These are phyloP conservation scores for Ascobolus immersus DNA, from an alignment of 495 filamentous ascomycete species.

Conservation along the genomic window DNA sequence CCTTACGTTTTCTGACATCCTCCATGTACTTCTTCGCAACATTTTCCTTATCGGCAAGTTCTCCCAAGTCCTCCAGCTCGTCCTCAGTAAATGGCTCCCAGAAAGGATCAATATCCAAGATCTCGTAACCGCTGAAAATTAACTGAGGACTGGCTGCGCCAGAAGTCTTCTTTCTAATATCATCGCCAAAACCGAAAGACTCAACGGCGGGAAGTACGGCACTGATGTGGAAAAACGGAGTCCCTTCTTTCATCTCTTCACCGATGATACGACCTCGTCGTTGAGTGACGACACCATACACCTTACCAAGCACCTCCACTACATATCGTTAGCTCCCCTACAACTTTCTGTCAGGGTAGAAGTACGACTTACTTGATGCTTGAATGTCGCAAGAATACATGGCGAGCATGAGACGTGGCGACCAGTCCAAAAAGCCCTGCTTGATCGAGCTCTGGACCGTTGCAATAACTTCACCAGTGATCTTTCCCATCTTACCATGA, in stretches of 20 bases:
- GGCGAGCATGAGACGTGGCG: slow-evolving; percentile 72
- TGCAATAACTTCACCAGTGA: slow-evolving; percentile 78
- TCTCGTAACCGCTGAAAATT: slow-evolving; percentile 75
- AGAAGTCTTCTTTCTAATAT: slow-evolving; percentile 81
- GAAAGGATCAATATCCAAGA: slow-evolving; percentile 80
- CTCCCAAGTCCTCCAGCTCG: slow-evolving; percentile 84
- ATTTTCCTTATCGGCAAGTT: slow-evolving; percentile 79
- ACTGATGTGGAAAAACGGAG: slow-evolving; percentile 81
- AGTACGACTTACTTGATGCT: slow-evolving; percentile 43
- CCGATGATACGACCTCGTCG: slow-evolving; percentile 72
- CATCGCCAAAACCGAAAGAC: slow-evolving; percentile 83
- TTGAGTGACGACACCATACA: slow-evolving; percentile 78
- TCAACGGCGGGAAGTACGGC: slow-evolving; percentile 73
- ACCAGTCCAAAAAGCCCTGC: slow-evolving; percentile 84
- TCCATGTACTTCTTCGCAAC: slow-evolving; percentile 94
- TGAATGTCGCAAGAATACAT: slow-evolving; percentile 98
- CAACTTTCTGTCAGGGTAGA: slow-evolving; percentile 1
- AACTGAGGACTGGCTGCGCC: slow-evolving; percentile 69
- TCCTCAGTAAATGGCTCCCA: slow-evolving; percentile 95
- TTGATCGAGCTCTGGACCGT: slow-evolving; percentile 63
- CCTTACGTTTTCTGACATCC: slow-evolving; percentile 57
- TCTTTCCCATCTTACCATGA: slow-evolving; percentile 44
- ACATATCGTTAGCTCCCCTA: too few species aligned
- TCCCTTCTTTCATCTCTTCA: slow-evolving; percentile 81
- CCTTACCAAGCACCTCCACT: slow-evolving; percentile 83